A percentile compares a stretch with the other conserved stretches of the same genome.
Evolutionary conservation across 1,139 yeast species (phyloP).

Genomic region (Yamadazyma atlantica): DNA sequence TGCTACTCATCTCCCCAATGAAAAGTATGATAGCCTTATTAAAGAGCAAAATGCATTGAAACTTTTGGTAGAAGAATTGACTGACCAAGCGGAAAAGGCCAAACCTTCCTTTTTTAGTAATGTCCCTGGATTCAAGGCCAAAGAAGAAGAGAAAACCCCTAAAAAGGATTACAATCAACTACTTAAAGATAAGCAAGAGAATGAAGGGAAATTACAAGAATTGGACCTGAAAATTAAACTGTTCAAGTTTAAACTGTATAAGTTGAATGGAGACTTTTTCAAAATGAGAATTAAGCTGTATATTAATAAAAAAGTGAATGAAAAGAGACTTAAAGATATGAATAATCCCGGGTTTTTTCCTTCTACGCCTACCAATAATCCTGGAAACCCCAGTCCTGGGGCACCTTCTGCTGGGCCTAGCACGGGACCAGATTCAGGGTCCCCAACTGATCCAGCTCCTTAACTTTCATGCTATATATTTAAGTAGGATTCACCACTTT

Average conservation of each 20-base stretch:
- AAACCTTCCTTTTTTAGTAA: constrained; percentile 38
- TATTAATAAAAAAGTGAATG: constrained; percentile 37
- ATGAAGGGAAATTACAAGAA: constrained; percentile 23
- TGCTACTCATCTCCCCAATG: constrained; percentile 51
- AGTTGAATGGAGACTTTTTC: constrained; percentile 53
- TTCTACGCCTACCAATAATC: constrained; percentile 40
- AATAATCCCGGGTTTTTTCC: constrained; percentile 54
- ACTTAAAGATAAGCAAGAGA: constrained; percentile 17
- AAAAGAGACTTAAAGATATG: constrained; percentile 41
- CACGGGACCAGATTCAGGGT: background rate
- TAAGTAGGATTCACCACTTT: constrained; percentile 51
- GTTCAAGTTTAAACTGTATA: constrained; percentile 46
- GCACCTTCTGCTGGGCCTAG: too few species aligned
- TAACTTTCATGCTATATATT: background rate
- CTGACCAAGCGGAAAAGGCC: constrained; percentile 24
- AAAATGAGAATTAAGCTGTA: constrained; percentile 48
- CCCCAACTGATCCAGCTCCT: background rate
- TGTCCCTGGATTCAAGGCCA: constrained; percentile 19
- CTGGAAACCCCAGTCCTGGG: background rate
- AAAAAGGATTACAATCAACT: constrained; percentile 14
- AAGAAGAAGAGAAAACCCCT: constrained; percentile 15
- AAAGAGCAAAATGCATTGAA: constrained; percentile 37
- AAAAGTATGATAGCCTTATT: constrained; percentile 46
- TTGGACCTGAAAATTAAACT: constrained; percentile 20
- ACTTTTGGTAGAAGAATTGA: constrained; percentile 36